Percentiles rank a stretch among this genome's conserved stretches.
Evolutionary conservation across 2,329 filamentous ascomycete species (phyloP).

Genomic region (Venturia nashicola): DNA sequence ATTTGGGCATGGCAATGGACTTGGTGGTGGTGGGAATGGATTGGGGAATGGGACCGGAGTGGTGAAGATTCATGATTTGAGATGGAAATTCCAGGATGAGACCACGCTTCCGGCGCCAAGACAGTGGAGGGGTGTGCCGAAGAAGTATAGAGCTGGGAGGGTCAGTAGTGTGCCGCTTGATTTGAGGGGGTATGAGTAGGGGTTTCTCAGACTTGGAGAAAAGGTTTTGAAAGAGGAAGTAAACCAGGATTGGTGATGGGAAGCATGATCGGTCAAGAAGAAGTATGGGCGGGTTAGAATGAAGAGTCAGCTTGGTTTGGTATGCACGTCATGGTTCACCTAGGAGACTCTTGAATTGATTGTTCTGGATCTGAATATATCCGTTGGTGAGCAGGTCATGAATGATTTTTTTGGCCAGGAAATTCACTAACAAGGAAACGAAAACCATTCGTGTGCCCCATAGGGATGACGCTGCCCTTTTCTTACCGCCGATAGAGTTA

Average conservation of each 20-base stretch:
- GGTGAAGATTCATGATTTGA: slow-evolving; percentile 53
- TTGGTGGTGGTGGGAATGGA: background rate
- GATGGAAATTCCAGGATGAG: slow-evolving; percentile 84
- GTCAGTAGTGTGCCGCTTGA: slow-evolving; percentile 91
- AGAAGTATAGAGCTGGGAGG: slow-evolving; percentile 77
- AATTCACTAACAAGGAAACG: too few relatives aligned
- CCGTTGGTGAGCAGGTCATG: too few relatives aligned
- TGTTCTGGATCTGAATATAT: too few relatives aligned
- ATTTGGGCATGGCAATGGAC: background rate
- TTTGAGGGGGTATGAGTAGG: slow-evolving; percentile 43
- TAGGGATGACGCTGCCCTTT: too few relatives aligned
- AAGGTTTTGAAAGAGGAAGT: background rate
- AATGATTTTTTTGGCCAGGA: too few relatives aligned
- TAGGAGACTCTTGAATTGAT: background rate
- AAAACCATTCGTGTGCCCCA: too few relatives aligned
- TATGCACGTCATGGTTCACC: background rate
- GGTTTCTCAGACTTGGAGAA: too few relatives aligned
- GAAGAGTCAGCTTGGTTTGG: background rate
- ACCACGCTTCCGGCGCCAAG: slow-evolving; percentile 72
- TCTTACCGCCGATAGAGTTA: too few relatives aligned
- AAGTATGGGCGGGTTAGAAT: background rate
- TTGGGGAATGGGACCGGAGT: slow-evolving; percentile 10
- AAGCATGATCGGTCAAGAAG: background rate
- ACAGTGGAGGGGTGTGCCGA: slow-evolving; percentile 60
- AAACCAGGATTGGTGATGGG: background rate